These are phyloP conservation scores for Cymodocea nodosa DNA, from an alignment of 116 monocot species.

Conservation along the genomic window DNA sequence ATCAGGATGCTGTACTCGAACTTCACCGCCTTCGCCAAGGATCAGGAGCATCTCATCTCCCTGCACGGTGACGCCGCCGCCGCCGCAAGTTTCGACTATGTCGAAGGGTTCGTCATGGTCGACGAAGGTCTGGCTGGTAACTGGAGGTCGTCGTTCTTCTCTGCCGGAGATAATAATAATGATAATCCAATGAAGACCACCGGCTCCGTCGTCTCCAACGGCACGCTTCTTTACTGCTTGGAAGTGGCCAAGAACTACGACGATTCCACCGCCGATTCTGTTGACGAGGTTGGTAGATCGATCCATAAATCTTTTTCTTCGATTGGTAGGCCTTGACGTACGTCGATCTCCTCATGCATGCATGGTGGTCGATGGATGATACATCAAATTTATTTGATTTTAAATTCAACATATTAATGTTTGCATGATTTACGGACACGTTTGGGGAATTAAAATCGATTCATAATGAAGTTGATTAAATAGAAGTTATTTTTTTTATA, in stretches of 20 bases:
- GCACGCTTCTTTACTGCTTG: constrained; percentile 55
- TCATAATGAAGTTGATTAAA: no score
- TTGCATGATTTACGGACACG: no score
- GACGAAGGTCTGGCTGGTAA: constrained; percentile 59
- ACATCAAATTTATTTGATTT: no score
- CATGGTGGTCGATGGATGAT: no score
- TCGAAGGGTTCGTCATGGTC: constrained; percentile 75
- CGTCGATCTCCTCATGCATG: no score
- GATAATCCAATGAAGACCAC: constrained; percentile 39
- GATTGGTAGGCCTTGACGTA: no score
- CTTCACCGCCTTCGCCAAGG: constrained; percentile 48
- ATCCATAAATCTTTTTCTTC: neutral
- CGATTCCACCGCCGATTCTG: constrained; percentile 14
- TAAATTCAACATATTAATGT: no score
- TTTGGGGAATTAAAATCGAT: no score
- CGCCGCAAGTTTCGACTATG: constrained; percentile 43
- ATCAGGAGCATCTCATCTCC: constrained; percentile 68
- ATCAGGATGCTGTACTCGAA: constrained; percentile 65
- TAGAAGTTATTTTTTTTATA: no score
- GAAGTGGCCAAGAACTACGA: constrained; percentile 68
- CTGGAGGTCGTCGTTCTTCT: constrained; percentile 84
- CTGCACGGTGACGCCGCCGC: constrained; percentile 21
- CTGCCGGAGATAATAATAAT: constrained; percentile 11
- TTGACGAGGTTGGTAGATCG: constrained; percentile 37
- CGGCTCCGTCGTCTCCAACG: constrained; percentile 21